Conservation (phyloP, 208 protist species). For the Acanthamoeba polyphaga region DNA sequence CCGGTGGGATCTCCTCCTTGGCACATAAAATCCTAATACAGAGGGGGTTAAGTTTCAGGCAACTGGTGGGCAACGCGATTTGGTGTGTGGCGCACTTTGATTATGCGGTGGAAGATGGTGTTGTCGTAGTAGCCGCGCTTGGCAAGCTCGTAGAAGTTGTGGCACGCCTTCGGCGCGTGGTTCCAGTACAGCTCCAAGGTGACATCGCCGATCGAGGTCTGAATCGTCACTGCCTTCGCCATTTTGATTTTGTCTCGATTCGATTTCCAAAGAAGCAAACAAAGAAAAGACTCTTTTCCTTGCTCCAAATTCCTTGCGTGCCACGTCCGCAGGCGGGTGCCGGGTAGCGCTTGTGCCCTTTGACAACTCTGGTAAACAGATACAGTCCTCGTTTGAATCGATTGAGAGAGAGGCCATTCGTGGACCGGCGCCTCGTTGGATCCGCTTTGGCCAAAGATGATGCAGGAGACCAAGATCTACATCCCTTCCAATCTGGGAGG, state of each 20-base stretch:
- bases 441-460: background rate
- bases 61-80: background rate
- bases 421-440: background rate
- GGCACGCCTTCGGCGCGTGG: slow-evolving; percentile 83
- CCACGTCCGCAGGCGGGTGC: too few species aligned
- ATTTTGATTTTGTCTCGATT: background rate
- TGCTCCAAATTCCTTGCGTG: too few species aligned
- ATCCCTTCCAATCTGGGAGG: background rate
- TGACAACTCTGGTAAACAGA: too few species aligned
- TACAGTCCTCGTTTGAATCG: background rate
- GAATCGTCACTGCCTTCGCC: slow-evolving; percentile 41
- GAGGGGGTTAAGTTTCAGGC: background rate
- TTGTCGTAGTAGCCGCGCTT: slow-evolving; percentile 91
- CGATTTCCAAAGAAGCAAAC: background rate
- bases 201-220: slow-evolving; percentile 83
- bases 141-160: slow-evolving; percentile 83
- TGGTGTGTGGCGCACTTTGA: slow-evolving; percentile 78
- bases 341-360: too few species aligned
- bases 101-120: slow-evolving; percentile 90
- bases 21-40: slow-evolving; percentile 88
- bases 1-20: slow-evolving; percentile 98
- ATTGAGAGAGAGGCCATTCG: background rate
- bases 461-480: background rate
- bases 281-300: background rate
- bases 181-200: slow-evolving; percentile 85